Conservation (phyloP, 148 eudicot species). For the Diospyros kaki region DNA sequence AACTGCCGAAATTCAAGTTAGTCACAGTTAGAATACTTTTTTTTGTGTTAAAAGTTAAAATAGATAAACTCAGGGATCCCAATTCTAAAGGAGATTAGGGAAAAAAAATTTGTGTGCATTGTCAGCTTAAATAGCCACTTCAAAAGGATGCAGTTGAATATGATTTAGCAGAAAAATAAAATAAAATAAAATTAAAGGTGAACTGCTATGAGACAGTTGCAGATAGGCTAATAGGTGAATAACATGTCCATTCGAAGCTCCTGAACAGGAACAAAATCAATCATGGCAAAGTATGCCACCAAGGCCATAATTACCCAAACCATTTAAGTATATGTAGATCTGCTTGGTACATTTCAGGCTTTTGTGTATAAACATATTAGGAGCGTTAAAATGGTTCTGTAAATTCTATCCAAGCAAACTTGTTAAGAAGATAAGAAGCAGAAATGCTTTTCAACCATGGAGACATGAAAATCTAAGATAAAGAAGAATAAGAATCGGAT, state of each 20-base stretch:
- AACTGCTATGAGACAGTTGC: neutral
- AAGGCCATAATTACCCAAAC: neutral
- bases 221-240: neutral
- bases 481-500: neutral
- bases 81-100: neutral
- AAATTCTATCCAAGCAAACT: neutral
- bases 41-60: too few species aligned
- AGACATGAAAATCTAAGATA: neutral
- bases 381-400: slow-evolving; percentile 1
- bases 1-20: neutral
- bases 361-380: neutral
- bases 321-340: too few species aligned
- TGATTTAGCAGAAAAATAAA: neutral
- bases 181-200: neutral
- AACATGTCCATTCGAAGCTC: neutral
- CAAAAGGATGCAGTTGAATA: neutral
- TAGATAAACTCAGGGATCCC: neutral
- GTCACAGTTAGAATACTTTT: too few species aligned
- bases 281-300: neutral
- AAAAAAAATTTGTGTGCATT: neutral
- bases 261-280: neutral
- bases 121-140: neutral
- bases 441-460: neutral
- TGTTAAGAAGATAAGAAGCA: neutral
- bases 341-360: too few species aligned